phyloP scores from a whole-genome alignment of 305 asterid genomes.

The Fraxinus dipetala region DNA sequence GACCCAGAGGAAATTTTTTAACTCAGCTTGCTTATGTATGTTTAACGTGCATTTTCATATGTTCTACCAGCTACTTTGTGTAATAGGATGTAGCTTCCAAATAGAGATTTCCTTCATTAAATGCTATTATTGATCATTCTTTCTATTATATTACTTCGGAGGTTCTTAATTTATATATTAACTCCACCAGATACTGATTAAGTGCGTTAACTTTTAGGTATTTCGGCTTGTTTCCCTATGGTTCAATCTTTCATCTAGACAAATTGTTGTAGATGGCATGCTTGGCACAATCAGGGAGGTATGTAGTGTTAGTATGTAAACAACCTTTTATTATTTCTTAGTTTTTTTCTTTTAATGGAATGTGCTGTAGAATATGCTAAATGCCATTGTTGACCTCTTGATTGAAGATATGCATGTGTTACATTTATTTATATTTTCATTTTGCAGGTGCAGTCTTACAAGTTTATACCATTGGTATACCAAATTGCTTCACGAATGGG shows the following conservation, averaged over 20 bases:
- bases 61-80: background rate
- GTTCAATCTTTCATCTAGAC: slow-evolving; percentile 78
- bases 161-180: slow-evolving; percentile 10
- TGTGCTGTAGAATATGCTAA: slow-evolving; percentile 10
- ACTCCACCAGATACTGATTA: slow-evolving; percentile 13
- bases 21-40: background rate
- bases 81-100: slow-evolving; percentile 8
- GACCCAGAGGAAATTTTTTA: slow-evolving; percentile 5
- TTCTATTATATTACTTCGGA: slow-evolving; percentile 7
- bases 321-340: slow-evolving; percentile 14
- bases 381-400: slow-evolving; percentile 16
- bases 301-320: slow-evolving; percentile 23
- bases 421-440: slow-evolving; percentile 13
- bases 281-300: slow-evolving; percentile 76
- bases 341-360: slow-evolving; percentile 11
- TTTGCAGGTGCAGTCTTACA: slow-evolving; percentile 85
- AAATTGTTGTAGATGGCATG: slow-evolving; percentile 74
- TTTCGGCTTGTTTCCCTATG: slow-evolving; percentile 95
- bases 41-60: slow-evolving; percentile 8
- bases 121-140: slow-evolving; percentile 8
- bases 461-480: slow-evolving; percentile 82
- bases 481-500: slow-evolving; percentile 98
- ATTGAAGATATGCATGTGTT: slow-evolving; percentile 18
- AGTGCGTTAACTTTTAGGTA: slow-evolving; percentile 48
- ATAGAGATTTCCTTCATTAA: slow-evolving; percentile 10